phyloP scores from a whole-genome alignment of 352 stramenopile genomes.

The Blastocystis sp. region DNA sequence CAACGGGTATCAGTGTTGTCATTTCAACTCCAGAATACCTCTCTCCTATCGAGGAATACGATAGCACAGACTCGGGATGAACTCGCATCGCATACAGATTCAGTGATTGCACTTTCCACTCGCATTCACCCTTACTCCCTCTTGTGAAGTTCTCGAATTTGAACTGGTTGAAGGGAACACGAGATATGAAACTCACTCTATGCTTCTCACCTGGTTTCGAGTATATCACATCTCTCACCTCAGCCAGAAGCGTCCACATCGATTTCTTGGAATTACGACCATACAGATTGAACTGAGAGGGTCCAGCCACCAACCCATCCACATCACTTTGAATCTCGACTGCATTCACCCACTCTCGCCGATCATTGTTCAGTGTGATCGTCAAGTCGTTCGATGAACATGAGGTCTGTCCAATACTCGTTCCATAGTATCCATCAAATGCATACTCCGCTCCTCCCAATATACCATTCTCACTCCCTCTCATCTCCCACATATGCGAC shows the following conservation, averaged over 20 bases:
- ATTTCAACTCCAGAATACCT: background rate
- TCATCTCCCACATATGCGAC: no score
- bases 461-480: no score
- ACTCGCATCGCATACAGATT: background rate
- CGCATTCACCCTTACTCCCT: background rate
- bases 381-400: background rate
- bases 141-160: background rate
- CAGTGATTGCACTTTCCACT: background rate
- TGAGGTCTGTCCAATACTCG: background rate
- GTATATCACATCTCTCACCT: background rate
- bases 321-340: background rate
- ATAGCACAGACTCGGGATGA: background rate
- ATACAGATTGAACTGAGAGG: background rate
- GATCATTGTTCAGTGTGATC: background rate
- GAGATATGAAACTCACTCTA: background rate
- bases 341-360: background rate
- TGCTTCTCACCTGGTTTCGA: background rate
- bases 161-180: background rate
- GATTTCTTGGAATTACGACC: background rate
- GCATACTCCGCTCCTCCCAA: no score
- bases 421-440: no score
- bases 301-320: background rate
- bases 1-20: background rate
- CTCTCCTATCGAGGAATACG: background rate
- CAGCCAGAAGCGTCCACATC: background rate